phyloP scores from a whole-genome alignment of 2,329 filamentous ascomycete species.

The Xylariaceae sp. region DNA sequence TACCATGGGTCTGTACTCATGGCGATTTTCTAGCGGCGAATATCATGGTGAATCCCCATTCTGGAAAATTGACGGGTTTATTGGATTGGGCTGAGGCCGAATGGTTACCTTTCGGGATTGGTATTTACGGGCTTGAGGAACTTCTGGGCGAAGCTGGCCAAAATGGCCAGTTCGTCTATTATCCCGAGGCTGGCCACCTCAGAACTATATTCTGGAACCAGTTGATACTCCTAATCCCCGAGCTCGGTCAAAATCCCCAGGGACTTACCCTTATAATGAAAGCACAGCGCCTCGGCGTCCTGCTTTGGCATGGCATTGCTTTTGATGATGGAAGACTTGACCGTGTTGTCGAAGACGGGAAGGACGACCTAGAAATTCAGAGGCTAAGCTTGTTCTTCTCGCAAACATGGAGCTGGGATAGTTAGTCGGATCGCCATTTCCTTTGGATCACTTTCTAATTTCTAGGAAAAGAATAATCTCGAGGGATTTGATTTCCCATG shows the following conservation, averaged over 20 bases:
- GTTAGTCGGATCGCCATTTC: constrained; percentile 10
- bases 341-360: constrained; percentile 49
- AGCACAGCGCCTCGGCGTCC: constrained; percentile 49
- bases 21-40: constrained; percentile 58
- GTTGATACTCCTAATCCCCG: constrained; percentile 35
- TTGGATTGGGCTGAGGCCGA: constrained; percentile 65
- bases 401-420: constrained; percentile 8
- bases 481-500: background rate
- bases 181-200: constrained; percentile 40
- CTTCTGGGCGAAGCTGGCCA: constrained; percentile 47
- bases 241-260: constrained; percentile 29
- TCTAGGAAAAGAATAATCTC: constrained; percentile 13
- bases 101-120: constrained; percentile 55
- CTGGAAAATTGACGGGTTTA: constrained; percentile 47
- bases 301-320: constrained; percentile 61
- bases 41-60: constrained; percentile 46
- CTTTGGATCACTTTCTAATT: constrained; percentile 17
- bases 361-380: constrained; percentile 51
- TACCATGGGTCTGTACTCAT: constrained; percentile 56
- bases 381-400: constrained; percentile 41
- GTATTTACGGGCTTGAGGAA: constrained; percentile 58
- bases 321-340: constrained; percentile 59
- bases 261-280: constrained; percentile 35
- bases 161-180: constrained; percentile 41
- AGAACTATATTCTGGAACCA: constrained; percentile 48